A percentile compares a stretch with the other conserved stretches of the same genome.
These are phyloP conservation scores for Acephala macrosclerotiorum DNA, from an alignment of 2,329 filamentous ascomycete genomes.

Conservation along the genomic window DNA sequence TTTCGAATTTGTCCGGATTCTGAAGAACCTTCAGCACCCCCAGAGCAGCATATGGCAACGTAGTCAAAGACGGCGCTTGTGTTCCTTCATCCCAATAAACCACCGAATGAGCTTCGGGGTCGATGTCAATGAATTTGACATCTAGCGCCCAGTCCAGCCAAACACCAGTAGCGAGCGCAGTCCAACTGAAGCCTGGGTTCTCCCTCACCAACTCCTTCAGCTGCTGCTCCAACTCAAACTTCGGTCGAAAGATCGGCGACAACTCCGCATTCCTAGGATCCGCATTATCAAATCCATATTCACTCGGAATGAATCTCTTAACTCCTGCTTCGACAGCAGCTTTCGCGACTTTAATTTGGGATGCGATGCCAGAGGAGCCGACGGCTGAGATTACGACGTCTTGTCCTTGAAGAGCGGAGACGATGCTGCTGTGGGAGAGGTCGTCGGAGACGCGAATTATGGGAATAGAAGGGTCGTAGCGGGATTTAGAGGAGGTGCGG, in stretches of 20 bases:
- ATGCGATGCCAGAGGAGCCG: background rate
- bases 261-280: background rate
- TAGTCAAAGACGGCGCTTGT: constrained; percentile 10
- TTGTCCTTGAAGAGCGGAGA: background rate
- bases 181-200: background rate
- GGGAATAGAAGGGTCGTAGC: background rate
- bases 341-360: background rate
- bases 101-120: constrained; percentile 4
- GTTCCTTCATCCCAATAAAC: constrained; percentile 15
- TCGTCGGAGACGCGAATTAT: constrained; percentile 10
- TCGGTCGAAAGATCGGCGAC: background rate
- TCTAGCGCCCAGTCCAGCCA: constrained; percentile 3
- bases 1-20: background rate
- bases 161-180: background rate
- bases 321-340: background rate
- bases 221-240: background rate
- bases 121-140: constrained; percentile 1
- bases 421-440: constrained; percentile 5
- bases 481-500: constrained; percentile 8
- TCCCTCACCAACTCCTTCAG: background rate
- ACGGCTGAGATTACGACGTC: background rate
- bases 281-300: constrained; percentile 6
- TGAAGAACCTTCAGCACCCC: constrained; percentile 4
- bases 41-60: constrained; percentile 9
- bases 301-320: background rate